These are phyloP conservation scores for Capsella rubella DNA, from an alignment of 441 rosid species.

Conservation along the genomic window DNA sequence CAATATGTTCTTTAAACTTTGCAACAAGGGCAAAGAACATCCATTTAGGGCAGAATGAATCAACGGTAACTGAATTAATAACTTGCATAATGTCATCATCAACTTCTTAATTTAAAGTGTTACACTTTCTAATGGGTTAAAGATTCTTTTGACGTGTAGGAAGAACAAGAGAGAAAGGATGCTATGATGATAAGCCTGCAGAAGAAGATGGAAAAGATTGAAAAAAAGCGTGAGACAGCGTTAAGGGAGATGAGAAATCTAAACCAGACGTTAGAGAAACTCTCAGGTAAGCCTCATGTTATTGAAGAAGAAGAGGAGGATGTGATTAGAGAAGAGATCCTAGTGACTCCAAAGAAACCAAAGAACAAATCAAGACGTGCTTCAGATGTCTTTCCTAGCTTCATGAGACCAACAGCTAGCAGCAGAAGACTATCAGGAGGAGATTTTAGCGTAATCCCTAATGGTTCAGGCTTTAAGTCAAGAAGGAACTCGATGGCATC, in stretches of 20 bases:
- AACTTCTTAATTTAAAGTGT: constrained; percentile 11
- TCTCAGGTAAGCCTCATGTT: constrained; percentile 47
- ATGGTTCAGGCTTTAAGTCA: constrained; percentile 36
- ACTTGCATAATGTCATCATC: background rate
- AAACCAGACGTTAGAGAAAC: constrained; percentile 54
- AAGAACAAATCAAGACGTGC: constrained; percentile 46
- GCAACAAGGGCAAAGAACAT: constrained; percentile 73
- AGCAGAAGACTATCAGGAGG: constrained; percentile 64
- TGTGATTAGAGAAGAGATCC: constrained; percentile 46
- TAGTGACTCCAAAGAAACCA: constrained; percentile 35
- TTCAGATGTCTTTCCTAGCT: constrained; percentile 61
- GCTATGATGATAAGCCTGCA: constrained; percentile 58
- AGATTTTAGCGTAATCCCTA: constrained; percentile 43
- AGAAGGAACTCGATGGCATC: constrained; percentile 54
- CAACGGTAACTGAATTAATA: constrained; percentile 51
- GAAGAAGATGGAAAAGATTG: constrained; percentile 57
- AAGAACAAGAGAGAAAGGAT: constrained; percentile 55
- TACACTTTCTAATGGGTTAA: constrained; percentile 31
- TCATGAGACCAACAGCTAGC: constrained; percentile 76
- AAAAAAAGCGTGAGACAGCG: constrained; percentile 55
- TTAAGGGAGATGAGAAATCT: constrained; percentile 51
- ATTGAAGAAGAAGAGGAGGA: constrained; percentile 49
- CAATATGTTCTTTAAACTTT: constrained; percentile 78
- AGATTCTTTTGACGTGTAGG: constrained; percentile 51
- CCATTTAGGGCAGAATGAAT: constrained; percentile 60